These are phyloP conservation scores for Eutypella sp. DNA, from an alignment of 2,329 filamentous ascomycete species.

Conservation along the genomic window DNA sequence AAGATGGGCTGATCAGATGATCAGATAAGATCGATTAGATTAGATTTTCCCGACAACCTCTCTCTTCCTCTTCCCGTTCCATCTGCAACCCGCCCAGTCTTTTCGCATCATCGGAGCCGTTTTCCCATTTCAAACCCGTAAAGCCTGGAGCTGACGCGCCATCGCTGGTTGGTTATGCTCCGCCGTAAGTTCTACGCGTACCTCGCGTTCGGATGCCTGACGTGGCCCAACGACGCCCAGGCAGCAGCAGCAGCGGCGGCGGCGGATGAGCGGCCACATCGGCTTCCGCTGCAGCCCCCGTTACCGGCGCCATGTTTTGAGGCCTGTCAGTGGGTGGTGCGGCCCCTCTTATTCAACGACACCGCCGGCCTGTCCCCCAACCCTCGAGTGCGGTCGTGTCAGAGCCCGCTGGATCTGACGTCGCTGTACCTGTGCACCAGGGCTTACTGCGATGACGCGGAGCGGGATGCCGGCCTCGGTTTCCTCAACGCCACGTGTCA, in stretches of 20 bases:
- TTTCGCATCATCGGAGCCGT: no score
- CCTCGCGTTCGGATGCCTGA: neutral
- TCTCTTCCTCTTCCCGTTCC: neutral
- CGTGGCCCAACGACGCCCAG: neutral
- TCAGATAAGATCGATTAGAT: neutral
- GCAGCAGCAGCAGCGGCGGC: neutral
- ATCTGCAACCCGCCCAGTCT: no score
- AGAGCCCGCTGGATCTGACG: constrained; percentile 20
- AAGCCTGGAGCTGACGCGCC: no score
- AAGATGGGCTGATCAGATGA: neutral
- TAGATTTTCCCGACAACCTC: neutral
- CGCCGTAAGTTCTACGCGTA: no score
- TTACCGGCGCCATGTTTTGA: constrained; percentile 22
- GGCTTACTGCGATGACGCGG: constrained; percentile 28
- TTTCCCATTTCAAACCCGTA: no score
- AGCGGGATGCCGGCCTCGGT: constrained; percentile 17
- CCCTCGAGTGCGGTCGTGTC: constrained; percentile 20
- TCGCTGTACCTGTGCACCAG: constrained; percentile 35
- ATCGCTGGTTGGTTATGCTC: no score
- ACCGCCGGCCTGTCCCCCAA: constrained; percentile 12
- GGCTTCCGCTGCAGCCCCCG: neutral
- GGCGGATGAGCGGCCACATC: no score
- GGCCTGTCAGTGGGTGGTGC: constrained; percentile 27
- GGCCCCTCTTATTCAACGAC: constrained; percentile 28
- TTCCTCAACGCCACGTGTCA: constrained; percentile 32